Evolutionary conservation across 163 green algal genomes (phyloP).

Genomic region (Scenedesmus sp.): DNA sequence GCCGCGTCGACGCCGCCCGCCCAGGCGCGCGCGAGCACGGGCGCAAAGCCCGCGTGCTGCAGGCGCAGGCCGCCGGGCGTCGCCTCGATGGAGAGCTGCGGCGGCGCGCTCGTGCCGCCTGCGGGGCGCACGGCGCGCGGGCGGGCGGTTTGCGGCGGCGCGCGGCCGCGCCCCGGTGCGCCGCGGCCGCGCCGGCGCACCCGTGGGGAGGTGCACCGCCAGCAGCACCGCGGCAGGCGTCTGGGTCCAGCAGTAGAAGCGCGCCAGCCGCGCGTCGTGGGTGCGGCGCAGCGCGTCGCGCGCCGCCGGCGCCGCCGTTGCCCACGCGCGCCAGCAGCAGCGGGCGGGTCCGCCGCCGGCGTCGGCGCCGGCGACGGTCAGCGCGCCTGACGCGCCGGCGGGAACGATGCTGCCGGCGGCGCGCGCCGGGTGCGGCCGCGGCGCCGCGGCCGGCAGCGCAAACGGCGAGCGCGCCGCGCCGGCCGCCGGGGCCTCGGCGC

Average conservation of each 20-base stretch:
- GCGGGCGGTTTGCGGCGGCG: no score
- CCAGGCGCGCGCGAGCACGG: conserved; percentile 15
- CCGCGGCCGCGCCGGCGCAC: no score
- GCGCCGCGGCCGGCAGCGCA: no score
- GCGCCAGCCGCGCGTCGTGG: neutral
- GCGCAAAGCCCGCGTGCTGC: conserved; percentile 29
- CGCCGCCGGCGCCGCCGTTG: neutral
- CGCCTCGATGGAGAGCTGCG: conserved; percentile 7
- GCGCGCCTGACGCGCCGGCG: no score
- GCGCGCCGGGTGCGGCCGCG: no score
- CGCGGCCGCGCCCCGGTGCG: no score
- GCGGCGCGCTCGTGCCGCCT: conserved; percentile 17
- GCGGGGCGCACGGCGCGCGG: no score
- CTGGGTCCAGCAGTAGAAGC: conserved; percentile 39
- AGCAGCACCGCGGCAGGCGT: conserved; percentile 4
- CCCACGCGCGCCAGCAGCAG: conserved; percentile 8
- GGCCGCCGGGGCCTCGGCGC: no score
- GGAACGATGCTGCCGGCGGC: no score
- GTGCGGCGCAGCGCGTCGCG: neutral
- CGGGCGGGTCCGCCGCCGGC: neutral
- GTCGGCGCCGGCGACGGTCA: no score
- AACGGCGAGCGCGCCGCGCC: no score
- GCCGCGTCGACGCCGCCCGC: neutral
- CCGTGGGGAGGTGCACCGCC: conserved; percentile 33
- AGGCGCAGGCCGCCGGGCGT: neutral